Percentiles rank a stretch among this genome's conserved stretches.
Evolutionary conservation across 2,329 filamentous ascomycete species (phyloP).

Genomic region (Westerdykella sp.): DNA sequence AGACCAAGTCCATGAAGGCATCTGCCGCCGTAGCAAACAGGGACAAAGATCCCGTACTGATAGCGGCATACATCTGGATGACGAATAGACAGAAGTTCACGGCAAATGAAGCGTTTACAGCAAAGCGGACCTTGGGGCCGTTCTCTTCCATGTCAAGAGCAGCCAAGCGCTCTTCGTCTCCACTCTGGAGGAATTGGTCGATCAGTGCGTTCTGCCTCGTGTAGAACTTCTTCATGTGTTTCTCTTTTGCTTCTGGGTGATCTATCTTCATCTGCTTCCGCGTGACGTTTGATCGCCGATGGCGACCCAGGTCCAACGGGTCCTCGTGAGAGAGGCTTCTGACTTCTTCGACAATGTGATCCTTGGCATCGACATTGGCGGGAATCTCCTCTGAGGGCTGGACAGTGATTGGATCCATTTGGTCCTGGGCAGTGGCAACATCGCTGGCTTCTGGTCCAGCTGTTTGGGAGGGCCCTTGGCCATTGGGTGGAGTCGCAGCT

Average conservation of each 20-base stretch:
- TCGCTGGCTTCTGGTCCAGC: slow-evolving; percentile 17
- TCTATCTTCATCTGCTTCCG: slow-evolving; percentile 45
- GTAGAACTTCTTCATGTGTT: slow-evolving; percentile 40
- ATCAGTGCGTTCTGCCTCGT: slow-evolving; percentile 38
- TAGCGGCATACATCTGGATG: slow-evolving; percentile 54
- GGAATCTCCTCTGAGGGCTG: slow-evolving; percentile 15
- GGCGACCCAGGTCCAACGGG: slow-evolving; percentile 34
- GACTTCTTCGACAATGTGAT: slow-evolving; percentile 20
- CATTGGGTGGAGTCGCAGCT: slow-evolving; percentile 23
- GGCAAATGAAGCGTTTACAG: slow-evolving; percentile 34
- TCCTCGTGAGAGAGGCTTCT: slow-evolving; percentile 20
- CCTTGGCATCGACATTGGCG: slow-evolving; percentile 11
- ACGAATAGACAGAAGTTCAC: slow-evolving; percentile 47
- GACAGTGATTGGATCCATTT: slow-evolving; percentile 20
- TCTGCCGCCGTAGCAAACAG: slow-evolving; percentile 62
- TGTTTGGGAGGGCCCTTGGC: slow-evolving; percentile 28
- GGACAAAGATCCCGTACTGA: slow-evolving; percentile 55
- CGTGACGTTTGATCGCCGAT: slow-evolving; percentile 32
- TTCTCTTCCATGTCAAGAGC: slow-evolving; percentile 48
- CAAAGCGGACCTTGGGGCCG: slow-evolving; percentile 36
- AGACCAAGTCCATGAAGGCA: slow-evolving; percentile 61
- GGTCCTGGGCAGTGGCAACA: slow-evolving; percentile 13
- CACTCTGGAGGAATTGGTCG: slow-evolving; percentile 49
- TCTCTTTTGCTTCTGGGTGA: slow-evolving; percentile 38
- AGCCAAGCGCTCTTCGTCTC: slow-evolving; percentile 50